Conservation (phyloP, 163 green algal genomes). For the Chlamydomonas reinhardtii region DNA sequence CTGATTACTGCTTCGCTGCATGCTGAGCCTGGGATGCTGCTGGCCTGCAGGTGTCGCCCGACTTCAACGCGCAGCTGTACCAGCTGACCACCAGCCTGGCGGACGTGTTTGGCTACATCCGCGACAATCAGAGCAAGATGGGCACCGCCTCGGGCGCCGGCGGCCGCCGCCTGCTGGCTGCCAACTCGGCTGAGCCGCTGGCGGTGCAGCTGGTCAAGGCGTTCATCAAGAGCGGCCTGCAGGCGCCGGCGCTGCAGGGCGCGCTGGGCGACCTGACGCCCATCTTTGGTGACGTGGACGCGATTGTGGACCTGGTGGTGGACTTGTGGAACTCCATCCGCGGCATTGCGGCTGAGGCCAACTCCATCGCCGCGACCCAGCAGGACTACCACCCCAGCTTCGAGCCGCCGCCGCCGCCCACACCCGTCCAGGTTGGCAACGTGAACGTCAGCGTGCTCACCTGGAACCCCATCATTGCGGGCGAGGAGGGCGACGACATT, state of each 20-base stretch:
- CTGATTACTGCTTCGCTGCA: no score
- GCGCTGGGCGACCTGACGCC: not conserved
- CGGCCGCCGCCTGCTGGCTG: not conserved
- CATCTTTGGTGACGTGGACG: not conserved
- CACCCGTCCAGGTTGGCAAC: not conserved
- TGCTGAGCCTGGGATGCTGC: no score
- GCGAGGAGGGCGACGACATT: not conserved
- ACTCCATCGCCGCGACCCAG: not conserved
- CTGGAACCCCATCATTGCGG: not conserved
- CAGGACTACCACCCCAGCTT: not conserved
- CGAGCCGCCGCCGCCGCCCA: not conserved
- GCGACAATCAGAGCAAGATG: constrained; percentile 1
- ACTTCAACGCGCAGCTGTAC: constrained; percentile 5
- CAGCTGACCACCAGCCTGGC: not conserved
- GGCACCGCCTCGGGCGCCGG: not conserved
- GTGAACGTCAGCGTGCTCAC: no score
- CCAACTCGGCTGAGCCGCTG: not conserved
- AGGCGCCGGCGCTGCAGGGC: not conserved
- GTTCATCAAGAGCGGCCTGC: constrained; percentile 25
- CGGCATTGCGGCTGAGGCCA: not conserved
- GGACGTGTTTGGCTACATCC: constrained; percentile 23
- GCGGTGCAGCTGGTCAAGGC: not conserved
- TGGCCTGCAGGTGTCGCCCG: not conserved
- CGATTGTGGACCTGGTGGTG: constrained; percentile 21
- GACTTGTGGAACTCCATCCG: not conserved